Evolutionary conservation across 768 basidiomycete species (phyloP).

Genomic region (Galerina sulciceps): DNA sequence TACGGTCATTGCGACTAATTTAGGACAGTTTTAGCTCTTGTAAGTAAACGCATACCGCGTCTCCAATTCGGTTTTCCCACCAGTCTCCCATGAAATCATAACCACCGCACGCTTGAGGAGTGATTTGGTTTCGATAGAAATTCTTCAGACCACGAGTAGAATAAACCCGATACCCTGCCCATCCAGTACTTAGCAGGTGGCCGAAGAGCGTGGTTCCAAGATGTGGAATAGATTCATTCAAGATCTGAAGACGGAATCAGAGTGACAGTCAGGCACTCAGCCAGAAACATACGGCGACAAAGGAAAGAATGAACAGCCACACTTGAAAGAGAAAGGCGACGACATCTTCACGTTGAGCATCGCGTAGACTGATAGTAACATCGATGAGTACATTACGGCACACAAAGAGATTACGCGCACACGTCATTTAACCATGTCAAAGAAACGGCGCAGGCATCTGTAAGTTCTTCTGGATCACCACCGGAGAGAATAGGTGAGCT

Average conservation of each 20-base stretch:
- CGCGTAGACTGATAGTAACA: constrained; percentile 31
- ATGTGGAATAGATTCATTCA: constrained; percentile 57
- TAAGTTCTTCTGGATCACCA: constrained; percentile 2
- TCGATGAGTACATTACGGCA: background rate
- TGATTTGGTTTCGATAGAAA: constrained; percentile 38
- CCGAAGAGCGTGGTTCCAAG: constrained; percentile 49
- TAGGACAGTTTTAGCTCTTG: background rate
- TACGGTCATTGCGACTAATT: constrained; percentile 8
- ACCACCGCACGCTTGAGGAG: constrained; percentile 42
- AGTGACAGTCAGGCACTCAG: background rate
- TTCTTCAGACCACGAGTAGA: constrained; percentile 32
- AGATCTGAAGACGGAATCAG: constrained; percentile 34
- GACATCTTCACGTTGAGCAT: constrained; percentile 51
- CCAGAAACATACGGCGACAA: constrained; percentile 45
- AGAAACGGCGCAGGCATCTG: constrained; percentile 39
- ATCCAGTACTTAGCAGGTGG: constrained; percentile 50
- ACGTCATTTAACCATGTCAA: constrained; percentile 49
- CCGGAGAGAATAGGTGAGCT: background rate
- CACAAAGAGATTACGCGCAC: constrained; percentile 31
- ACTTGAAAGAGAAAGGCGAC: constrained; percentile 47
- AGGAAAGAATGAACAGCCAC: constrained; percentile 51
- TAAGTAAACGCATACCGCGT: constrained; percentile 36
- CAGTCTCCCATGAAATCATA: constrained; percentile 45
- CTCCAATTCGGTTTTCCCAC: constrained; percentile 38
- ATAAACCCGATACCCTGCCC: constrained; percentile 50